Evolutionary conservation across 1,284 basidiomycete species (phyloP).

Genomic region (Ustilago sp.): DNA sequence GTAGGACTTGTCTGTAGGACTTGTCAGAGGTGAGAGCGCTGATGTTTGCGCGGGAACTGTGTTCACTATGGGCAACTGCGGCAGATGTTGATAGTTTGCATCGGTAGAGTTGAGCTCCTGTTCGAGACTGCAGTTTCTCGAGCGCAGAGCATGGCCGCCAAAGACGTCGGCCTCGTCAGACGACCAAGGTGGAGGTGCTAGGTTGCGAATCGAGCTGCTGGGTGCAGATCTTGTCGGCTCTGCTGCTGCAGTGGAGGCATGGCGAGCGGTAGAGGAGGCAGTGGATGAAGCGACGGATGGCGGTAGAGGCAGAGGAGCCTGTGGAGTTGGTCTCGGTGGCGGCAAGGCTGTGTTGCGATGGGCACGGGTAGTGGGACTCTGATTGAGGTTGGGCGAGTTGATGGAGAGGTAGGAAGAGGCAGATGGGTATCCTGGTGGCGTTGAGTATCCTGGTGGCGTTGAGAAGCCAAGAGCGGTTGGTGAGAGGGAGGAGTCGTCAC

Average conservation of each 20-base stretch:
- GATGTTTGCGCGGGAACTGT: neutral
- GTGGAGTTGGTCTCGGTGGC: constrained; percentile 46
- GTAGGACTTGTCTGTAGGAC: neutral
- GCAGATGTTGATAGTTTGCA: constrained; percentile 3
- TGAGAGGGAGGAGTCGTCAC: constrained; percentile 32
- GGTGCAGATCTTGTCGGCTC: constrained; percentile 4
- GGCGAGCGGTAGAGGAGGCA: constrained; percentile 11
- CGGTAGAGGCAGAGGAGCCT: constrained; percentile 47
- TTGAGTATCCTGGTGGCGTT: constrained; percentile 16
- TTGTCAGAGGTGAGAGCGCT: neutral
- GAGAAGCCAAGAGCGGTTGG: constrained; percentile 39
- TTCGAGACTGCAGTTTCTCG: constrained; percentile 36
- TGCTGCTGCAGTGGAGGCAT: neutral
- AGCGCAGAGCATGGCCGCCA: constrained; percentile 11
- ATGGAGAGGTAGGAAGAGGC: constrained; percentile 37
- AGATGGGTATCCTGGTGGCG: constrained; percentile 20
- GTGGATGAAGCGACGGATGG: constrained; percentile 29
- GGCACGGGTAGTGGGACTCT: constrained; percentile 12
- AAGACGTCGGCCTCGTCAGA: constrained; percentile 19
- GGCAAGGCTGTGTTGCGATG: constrained; percentile 35
- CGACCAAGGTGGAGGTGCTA: constrained; percentile 2
- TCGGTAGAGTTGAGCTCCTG: constrained; percentile 33
- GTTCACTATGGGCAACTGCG: neutral
- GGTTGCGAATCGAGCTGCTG: constrained; percentile 14
- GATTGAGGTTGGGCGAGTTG: constrained; percentile 21